A percentile compares a stretch with the other conserved stretches of the same genome.
These are phyloP conservation scores for Rhynchosporium secalis DNA, from an alignment of 2,329 filamentous ascomycete species.

Conservation along the genomic window DNA sequence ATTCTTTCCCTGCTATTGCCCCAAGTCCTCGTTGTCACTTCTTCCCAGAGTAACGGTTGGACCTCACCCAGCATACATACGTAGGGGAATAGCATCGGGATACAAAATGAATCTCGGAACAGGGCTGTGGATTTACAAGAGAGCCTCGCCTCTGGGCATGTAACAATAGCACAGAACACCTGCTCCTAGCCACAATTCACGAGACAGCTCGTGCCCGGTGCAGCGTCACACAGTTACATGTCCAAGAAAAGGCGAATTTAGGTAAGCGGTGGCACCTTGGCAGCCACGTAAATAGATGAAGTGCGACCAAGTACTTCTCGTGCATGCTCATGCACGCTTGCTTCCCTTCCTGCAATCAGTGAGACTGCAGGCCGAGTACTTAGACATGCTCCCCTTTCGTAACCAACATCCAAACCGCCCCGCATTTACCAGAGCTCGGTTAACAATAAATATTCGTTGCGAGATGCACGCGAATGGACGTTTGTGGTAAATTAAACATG, in stretches of 20 bases:
- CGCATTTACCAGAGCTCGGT: neutral
- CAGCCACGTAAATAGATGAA: neutral
- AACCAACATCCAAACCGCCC: neutral
- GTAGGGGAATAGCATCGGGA: no score
- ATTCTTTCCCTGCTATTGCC: neutral
- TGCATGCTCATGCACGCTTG: neutral
- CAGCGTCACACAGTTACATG: slow-evolving; percentile 1
- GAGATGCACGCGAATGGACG: neutral
- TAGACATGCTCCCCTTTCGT: neutral
- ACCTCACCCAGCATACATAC: neutral
- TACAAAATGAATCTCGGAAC: neutral
- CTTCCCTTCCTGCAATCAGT: neutral
- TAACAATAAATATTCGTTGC: neutral
- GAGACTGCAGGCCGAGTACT: slow-evolving; percentile 1
- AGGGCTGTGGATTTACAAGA: neutral
- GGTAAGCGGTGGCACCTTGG: neutral
- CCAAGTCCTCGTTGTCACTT: neutral
- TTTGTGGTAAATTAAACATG: slow-evolving; percentile 15
- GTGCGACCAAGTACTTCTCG: neutral
- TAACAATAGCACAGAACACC: neutral
- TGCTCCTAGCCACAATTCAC: neutral
- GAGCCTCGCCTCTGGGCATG: slow-evolving; percentile 3
- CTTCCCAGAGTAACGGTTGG: neutral
- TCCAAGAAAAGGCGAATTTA: neutral
- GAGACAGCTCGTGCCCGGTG: neutral